These are phyloP conservation scores for Discostella pseudostelligera DNA, from an alignment of 108 stramenopile genomes.

Conservation along the genomic window DNA sequence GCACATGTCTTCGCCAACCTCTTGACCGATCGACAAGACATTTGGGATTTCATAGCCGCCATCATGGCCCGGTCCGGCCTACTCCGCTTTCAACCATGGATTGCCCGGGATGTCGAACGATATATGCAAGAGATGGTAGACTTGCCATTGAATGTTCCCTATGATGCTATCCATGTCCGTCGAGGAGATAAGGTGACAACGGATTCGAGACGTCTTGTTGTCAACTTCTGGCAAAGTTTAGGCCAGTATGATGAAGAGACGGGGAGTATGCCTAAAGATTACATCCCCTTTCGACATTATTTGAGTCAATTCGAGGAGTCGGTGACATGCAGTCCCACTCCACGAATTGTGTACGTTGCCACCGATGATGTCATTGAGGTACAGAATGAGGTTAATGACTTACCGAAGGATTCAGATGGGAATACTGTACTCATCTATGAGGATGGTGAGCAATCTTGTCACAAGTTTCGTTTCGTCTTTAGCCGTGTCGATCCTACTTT, in stretches of 20 bases:
- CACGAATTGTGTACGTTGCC: constrained; percentile 27
- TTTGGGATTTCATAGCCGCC: constrained; percentile 41
- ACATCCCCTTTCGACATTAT: constrained; percentile 38
- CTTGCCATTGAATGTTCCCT: constrained; percentile 21
- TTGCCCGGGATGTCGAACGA: constrained; percentile 30
- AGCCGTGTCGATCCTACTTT: constrained; percentile 4
- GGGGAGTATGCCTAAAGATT: constrained; percentile 21
- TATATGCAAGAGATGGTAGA: constrained; percentile 17
- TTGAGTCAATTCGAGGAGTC: constrained; percentile 15
- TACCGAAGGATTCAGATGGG: constrained; percentile 63
- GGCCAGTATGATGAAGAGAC: constrained; percentile 15
- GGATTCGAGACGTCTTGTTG: constrained; percentile 11
- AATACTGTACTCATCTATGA: constrained; percentile 3
- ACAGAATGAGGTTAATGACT: constrained; percentile 29
- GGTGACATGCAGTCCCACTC: neutral
- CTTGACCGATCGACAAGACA: constrained; percentile 9
- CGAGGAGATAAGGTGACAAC: constrained; percentile 29
- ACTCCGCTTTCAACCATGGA: constrained; percentile 41
- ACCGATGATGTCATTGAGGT: constrained; percentile 28
- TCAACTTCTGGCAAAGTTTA: constrained; percentile 8
- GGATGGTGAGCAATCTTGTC: constrained; percentile 42
- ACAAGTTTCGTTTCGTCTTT: constrained; percentile 51
- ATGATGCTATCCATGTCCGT: constrained; percentile 38
- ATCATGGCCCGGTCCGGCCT: constrained; percentile 34
- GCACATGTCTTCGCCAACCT: constrained; percentile 20